Conservation (phyloP, 1,284 basidiomycete species). For the Ganoderma boninense region DNA sequence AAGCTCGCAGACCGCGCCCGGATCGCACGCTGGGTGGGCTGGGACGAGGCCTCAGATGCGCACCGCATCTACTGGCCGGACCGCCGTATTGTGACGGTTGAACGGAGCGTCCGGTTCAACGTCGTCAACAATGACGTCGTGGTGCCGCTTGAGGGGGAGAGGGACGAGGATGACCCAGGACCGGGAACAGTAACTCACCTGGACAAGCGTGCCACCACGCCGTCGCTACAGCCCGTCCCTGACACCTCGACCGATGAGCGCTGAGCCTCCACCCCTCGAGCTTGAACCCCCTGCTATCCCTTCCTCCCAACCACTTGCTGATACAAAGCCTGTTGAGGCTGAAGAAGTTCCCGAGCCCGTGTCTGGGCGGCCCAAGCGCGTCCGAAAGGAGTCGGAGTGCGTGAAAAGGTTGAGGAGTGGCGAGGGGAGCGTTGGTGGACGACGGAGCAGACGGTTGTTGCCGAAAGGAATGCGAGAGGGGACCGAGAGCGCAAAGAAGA, state of each 20-base stretch:
- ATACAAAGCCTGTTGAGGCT: neutral
- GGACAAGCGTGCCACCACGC: too few species aligned
- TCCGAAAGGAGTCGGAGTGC: neutral
- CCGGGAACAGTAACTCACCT: too few species aligned
- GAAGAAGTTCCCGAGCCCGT: neutral
- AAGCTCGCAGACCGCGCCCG: conserved; percentile 31
- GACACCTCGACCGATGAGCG: neutral
- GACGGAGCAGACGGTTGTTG: neutral
- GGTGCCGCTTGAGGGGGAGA: conserved; percentile 18
- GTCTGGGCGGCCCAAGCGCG: neutral
- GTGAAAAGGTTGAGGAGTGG: conserved; percentile 5
- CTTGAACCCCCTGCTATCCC: neutral
- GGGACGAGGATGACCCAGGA: neutral
- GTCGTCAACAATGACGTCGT: neutral
- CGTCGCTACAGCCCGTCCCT: neutral
- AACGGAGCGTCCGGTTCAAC: conserved; percentile 15
- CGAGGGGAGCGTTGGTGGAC: neutral
- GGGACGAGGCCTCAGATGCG: conserved; percentile 18
- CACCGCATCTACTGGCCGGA: neutral
- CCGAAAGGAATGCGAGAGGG: neutral
- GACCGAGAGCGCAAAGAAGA: neutral
- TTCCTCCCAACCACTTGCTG: too few species aligned
- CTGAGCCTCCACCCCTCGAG: neutral
- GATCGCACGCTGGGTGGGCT: conserved; percentile 37
- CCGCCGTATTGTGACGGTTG: conserved; percentile 10